Conservation (phyloP, 169 alveolate genomes). For the Plasmodium gallinaceum region DNA sequence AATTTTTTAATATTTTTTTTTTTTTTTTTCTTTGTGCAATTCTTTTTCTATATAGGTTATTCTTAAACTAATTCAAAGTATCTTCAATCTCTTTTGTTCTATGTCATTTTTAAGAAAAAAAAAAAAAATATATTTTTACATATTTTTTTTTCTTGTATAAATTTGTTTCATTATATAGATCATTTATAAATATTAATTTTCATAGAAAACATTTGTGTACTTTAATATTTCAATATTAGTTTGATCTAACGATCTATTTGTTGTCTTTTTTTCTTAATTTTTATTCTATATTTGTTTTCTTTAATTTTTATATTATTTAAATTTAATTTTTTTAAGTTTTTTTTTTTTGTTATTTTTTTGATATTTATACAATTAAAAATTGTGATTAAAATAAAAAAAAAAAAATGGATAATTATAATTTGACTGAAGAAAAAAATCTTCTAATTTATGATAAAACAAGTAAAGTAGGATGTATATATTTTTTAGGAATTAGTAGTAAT, state of each 20-base stretch:
- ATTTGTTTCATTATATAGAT: background rate
- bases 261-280: too few species aligned
- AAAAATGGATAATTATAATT: conserved; percentile 27
- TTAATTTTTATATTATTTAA: background rate
- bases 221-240: too few species aligned
- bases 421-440: conserved; percentile 43
- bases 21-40: too few species aligned
- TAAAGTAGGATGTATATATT: conserved; percentile 72
- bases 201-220: too few species aligned
- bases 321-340: background rate
- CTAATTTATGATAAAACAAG: conserved; percentile 63
- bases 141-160: background rate
- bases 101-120: background rate
- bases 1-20: too few species aligned
- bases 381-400: background rate
- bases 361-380: background rate
- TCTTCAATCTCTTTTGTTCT: conserved; percentile 10
- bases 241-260: too few species aligned
- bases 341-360: background rate
- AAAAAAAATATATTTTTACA: too few species aligned
- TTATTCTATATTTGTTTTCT: background rate
- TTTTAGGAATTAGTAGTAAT: conserved; percentile 69
- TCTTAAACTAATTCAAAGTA: conserved; percentile 37
- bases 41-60: background rate
- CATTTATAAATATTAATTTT: too few species aligned